Conservation (phyloP, 192 early-diverging fungal species). For the Backusella tuberculispora region DNA sequence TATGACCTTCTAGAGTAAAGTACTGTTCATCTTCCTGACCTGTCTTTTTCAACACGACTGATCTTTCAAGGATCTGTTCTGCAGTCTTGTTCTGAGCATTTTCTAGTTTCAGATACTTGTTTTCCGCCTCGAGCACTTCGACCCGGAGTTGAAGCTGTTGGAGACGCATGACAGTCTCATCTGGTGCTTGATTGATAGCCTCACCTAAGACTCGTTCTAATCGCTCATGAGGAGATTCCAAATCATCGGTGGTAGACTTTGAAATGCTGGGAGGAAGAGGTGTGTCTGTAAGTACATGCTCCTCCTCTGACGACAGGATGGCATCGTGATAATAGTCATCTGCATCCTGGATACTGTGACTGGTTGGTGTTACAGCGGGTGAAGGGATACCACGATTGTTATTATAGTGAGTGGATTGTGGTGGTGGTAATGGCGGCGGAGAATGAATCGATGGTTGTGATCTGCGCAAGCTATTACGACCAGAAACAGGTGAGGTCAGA, state of each 20-base stretch:
- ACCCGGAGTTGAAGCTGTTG: constrained; percentile 67
- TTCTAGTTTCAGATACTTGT: constrained; percentile 67
- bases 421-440: not conserved
- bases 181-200: constrained; percentile 30
- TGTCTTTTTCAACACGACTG: constrained; percentile 21
- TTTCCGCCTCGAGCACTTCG: constrained; percentile 73
- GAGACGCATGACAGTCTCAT: constrained; percentile 45
- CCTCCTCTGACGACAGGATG: constrained; percentile 18
- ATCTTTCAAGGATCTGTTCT: constrained; percentile 58
- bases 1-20: constrained; percentile 35
- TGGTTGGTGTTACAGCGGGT: constrained; percentile 20
- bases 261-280: constrained; percentile 30
- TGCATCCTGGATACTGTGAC: constrained; percentile 17
- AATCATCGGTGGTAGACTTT: not conserved
- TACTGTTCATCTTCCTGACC: constrained; percentile 10
- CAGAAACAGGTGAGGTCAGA: constrained; percentile 14
- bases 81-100: constrained; percentile 63
- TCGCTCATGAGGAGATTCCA: constrained; percentile 23
- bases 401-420: not conserved
- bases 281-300: constrained; percentile 27
- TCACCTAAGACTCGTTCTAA: constrained; percentile 29
- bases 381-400: not conserved
- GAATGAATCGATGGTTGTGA: constrained; percentile 11
- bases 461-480: not conserved
- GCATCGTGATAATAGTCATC: constrained; percentile 28